Evolutionary conservation across 139 green algal species (phyloP).

Genomic region (Haematococcus sp.): DNA sequence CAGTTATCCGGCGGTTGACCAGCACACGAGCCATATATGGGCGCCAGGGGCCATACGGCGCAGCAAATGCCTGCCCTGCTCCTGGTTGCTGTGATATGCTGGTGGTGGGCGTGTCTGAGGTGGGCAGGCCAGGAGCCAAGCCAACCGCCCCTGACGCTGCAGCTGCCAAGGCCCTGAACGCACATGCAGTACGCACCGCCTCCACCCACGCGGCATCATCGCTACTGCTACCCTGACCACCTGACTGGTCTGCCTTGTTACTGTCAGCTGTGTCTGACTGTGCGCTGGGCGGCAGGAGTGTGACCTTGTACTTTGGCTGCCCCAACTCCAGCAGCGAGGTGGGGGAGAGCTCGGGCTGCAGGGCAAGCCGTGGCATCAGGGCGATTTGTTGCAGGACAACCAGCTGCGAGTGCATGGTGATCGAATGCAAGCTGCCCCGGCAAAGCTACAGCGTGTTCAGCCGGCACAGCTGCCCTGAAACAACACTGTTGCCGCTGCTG

Average conservation of each 20-base stretch:
- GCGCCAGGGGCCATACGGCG: constrained; percentile 36
- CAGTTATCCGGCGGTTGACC: constrained; percentile 71
- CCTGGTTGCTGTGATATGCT: no score
- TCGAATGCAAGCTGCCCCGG: no score
- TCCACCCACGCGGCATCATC: constrained; percentile 10
- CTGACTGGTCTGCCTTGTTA: no score
- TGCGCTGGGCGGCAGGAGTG: constrained; percentile 15
- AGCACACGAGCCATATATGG: constrained; percentile 61
- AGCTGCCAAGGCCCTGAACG: constrained; percentile 27
- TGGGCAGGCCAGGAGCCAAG: not conserved
- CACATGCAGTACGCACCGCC: constrained; percentile 33
- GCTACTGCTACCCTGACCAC: no score
- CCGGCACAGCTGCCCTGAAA: no score
- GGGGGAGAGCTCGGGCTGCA: constrained; percentile 49
- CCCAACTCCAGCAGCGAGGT: constrained; percentile 36
- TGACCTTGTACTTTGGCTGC: constrained; percentile 53
- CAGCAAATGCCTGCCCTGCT: not conserved
- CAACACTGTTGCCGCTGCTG: not conserved
- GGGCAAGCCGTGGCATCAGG: not conserved
- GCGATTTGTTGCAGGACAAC: no score
- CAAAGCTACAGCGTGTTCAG: no score
- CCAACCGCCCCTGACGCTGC: not conserved
- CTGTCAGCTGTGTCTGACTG: not conserved
- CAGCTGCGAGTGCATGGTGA: no score
- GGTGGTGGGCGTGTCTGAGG: not conserved